phyloP scores from a whole-genome alignment of 2,329 filamentous ascomycete genomes.

The Helminthosporium solani region DNA sequence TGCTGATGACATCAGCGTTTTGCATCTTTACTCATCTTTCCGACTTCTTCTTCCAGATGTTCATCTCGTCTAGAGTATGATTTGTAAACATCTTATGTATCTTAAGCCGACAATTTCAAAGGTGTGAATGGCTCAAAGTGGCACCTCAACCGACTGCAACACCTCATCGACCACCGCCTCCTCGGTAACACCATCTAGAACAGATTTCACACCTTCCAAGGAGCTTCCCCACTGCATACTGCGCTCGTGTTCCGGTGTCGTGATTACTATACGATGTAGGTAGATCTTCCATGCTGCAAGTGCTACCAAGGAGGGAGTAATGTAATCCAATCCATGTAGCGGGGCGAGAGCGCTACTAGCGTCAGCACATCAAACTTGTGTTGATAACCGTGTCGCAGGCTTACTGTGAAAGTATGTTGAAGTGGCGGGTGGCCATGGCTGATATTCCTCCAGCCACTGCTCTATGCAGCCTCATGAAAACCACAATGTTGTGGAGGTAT shows the following conservation, averaged over 20 bases:
- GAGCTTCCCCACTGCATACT: constrained; percentile 94
- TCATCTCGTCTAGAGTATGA: constrained; percentile 2
- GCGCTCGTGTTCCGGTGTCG: constrained; percentile 69
- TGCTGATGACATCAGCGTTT: constrained; percentile 25
- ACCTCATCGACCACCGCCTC: constrained; percentile 61
- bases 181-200: constrained; percentile 61
- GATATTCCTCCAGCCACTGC: constrained; percentile 78
- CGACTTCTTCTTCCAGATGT: neutral
- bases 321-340: constrained; percentile 76
- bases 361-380: constrained; percentile 24
- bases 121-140: constrained; percentile 44
- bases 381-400: constrained; percentile 12
- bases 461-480: constrained; percentile 84
- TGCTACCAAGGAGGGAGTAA: constrained; percentile 78
- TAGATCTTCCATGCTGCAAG: constrained; percentile 87
- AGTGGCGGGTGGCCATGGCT: constrained; percentile 74
- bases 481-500: constrained; percentile 83
- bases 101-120: too few species aligned
- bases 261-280: constrained; percentile 75
- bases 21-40: constrained; percentile 28
- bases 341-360: constrained; percentile 66
- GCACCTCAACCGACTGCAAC: constrained; percentile 57
- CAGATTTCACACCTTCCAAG: constrained; percentile 63
- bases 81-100: neutral
- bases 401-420: constrained; percentile 65